phyloP scores from a whole-genome alignment of 2,329 filamentous ascomycete genomes.

The Pseudogymnoascus sp. region DNA sequence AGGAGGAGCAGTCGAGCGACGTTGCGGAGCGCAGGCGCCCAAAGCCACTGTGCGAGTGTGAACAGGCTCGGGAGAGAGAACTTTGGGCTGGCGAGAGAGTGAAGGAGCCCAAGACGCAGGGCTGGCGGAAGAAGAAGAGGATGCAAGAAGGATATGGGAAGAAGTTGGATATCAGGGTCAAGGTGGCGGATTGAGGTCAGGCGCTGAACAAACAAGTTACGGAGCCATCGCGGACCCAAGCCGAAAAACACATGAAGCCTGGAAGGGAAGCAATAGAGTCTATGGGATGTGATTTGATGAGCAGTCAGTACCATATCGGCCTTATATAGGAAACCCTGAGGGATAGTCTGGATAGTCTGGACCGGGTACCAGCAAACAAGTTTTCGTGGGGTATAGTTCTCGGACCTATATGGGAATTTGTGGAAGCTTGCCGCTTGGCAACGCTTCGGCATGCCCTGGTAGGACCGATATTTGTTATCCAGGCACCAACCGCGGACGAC shows the following conservation, averaged over 20 bases:
- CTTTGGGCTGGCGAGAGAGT: constrained; percentile 24
- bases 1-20: background rate
- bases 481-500: constrained; percentile 6
- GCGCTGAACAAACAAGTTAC: background rate
- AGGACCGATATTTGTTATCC: constrained; percentile 4
- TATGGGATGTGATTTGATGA: background rate
- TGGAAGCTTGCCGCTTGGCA: background rate
- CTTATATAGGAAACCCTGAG: background rate
- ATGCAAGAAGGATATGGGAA: background rate
- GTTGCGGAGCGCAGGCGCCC: constrained; percentile 4
- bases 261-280: background rate
- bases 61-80: constrained; percentile 23
- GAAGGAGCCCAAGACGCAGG: constrained; percentile 17
- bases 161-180: constrained; percentile 5
- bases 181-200: background rate
- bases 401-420: background rate
- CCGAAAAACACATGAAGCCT: background rate
- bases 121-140: constrained; percentile 15
- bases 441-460: constrained; percentile 1
- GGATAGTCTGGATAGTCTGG: background rate
- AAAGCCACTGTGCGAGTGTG: constrained; percentile 25
- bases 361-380: background rate
- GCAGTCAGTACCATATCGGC: background rate
- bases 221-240: background rate
- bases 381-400: constrained; percentile 2